Conservation (phyloP, 257 asterid species). For the Cynanchum wilfordii region DNA sequence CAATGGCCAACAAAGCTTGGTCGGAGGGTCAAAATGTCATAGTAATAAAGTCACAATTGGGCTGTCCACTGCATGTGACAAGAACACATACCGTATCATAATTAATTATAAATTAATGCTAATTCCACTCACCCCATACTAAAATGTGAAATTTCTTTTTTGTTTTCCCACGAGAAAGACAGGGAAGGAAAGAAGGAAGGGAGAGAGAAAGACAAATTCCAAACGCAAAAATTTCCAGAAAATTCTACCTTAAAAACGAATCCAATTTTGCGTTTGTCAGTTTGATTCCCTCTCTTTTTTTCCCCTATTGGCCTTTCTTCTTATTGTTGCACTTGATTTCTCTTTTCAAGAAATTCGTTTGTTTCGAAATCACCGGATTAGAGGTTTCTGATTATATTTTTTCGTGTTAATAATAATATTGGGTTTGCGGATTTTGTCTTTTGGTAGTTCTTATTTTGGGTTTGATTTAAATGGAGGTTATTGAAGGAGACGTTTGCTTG, state of each 20-base stretch:
- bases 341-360: neutral
- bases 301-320: neutral
- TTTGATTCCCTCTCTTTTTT: neutral
- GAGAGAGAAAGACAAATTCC: neutral
- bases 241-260: neutral
- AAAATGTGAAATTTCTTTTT: neutral
- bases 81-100: neutral
- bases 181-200: neutral
- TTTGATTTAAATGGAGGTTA: neutral
- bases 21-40: neutral
- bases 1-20: neutral
- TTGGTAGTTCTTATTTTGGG: neutral
- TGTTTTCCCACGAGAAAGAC: slow-evolving; percentile 3
- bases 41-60: too few relatives aligned
- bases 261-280: neutral
- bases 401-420: neutral
- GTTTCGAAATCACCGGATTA: neutral
- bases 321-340: neutral
- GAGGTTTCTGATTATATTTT: neutral
- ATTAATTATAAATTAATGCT: neutral
- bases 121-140: too few relatives aligned
- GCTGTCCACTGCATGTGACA: neutral
- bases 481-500: neutral
- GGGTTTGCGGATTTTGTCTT: neutral
- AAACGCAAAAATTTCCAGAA: neutral